Base-by-base conservation (phyloP, 495 filamentous ascomycete genomes). In the Annulohypoxylon moriforme region DNA sequence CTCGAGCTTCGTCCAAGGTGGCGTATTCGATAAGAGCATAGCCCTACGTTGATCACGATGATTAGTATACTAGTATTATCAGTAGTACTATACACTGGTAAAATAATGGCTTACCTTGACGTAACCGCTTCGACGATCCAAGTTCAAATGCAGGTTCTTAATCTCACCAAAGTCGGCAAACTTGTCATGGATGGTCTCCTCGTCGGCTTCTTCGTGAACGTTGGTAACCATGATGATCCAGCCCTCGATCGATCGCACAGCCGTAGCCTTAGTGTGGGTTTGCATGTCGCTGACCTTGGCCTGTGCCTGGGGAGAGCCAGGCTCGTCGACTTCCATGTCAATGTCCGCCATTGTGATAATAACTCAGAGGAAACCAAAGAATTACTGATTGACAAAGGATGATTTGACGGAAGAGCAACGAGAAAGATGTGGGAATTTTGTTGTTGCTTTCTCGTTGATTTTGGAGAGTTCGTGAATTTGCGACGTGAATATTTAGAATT, bases 171-270 rank as follows among this genome's bases (percentile, higher is more conserved):
- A 97, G 75, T 99, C 96, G 57, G 91, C 93, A 81, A 99, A 99
- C 73, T 92, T 86, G 77, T 99, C 96, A 60, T 91, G 94, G 29
- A 99, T 81, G 68, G 97, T 94, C 81, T 99, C 96, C 83, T 99
- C 96, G 75, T 90, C 93, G 16, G 96, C 93, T 81, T 99, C 96
- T 78, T 98, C 96, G 80, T 99, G 96, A 42, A 98, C 93, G 79
- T 98, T 98, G 18, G 94, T 97, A 67, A 91, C 94, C 64, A 98
- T 91, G 70, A 99, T 86, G 81, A 99, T 98, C 96, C 96, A 99
- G 71, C 96, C 96, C 80, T 99, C 96, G 78, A 99, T 98, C 68
- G 93, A 97, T 79, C 96, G 93, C 58, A 99, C 96, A 13, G 95
- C 96, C 5, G 92, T 93, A 27, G 95, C 93, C 67, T 92, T 92